Conservation (phyloP, 2,329 filamentous ascomycete species). For the Neonectria ditissima region DNA sequence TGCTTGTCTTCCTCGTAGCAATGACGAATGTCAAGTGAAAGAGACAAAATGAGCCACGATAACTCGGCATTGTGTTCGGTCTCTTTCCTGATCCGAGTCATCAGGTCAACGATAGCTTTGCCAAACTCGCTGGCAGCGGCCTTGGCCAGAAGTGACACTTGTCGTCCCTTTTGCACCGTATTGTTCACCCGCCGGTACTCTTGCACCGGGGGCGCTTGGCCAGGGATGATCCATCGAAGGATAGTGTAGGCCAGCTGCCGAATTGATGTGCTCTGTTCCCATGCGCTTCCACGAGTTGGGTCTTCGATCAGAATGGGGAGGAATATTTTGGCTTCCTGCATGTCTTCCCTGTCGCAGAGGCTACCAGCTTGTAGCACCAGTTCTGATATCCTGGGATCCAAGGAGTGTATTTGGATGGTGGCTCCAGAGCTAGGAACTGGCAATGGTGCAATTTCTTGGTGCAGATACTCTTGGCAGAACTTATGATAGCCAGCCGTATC, state of each 20-base stretch:
- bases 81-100: slow-evolving; percentile 26
- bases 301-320: slow-evolving; percentile 73
- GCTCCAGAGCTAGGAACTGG: slow-evolving; percentile 29
- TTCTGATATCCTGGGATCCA: slow-evolving; percentile 57
- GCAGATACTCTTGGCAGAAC: slow-evolving; percentile 50
- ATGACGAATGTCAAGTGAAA: slow-evolving; percentile 46
- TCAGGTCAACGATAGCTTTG: slow-evolving; percentile 37
- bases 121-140: slow-evolving; percentile 20
- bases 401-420: slow-evolving; percentile 30
- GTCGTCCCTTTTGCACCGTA: slow-evolving; percentile 45
- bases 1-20: slow-evolving; percentile 46
- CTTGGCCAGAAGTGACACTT: slow-evolving; percentile 34
- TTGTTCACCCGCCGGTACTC: slow-evolving; percentile 54
- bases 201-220: slow-evolving; percentile 38
- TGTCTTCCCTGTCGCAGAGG: slow-evolving; percentile 28
- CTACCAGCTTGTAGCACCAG: slow-evolving; percentile 49
- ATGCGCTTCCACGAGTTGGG: slow-evolving; percentile 65
- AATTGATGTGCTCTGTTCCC: slow-evolving; percentile 64
- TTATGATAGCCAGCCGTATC: slow-evolving; percentile 41
- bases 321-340: slow-evolving; percentile 62
- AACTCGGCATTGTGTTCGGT: slow-evolving; percentile 2
- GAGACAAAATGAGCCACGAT: slow-evolving; percentile 45
- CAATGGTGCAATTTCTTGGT: slow-evolving; percentile 36
- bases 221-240: slow-evolving; percentile 45
- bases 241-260: slow-evolving; percentile 68